Evolutionary conservation across 352 stramenopile species (phyloP).

Genomic region (Globisporangium polare): DNA sequence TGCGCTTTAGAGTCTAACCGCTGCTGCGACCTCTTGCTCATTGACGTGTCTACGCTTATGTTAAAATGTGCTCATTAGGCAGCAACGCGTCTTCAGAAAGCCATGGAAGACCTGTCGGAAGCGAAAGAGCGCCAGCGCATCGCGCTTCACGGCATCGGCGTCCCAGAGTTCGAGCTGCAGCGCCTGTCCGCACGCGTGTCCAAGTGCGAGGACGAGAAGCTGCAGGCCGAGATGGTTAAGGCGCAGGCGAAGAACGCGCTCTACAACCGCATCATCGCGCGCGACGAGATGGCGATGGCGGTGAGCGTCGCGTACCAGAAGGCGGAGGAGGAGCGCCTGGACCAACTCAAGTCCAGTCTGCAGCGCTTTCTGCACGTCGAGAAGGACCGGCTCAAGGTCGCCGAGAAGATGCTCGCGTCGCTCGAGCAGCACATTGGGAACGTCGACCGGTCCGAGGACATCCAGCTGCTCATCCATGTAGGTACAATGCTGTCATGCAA

Average conservation of each 20-base stretch:
- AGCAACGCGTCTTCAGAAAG: conserved; percentile 28
- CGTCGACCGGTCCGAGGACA: conserved; percentile 73
- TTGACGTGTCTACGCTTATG: not conserved
- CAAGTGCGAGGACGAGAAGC: conserved; percentile 59
- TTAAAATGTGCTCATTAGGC: conserved; percentile 16
- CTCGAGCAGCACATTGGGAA: conserved; percentile 57
- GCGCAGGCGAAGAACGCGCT: conserved; percentile 68
- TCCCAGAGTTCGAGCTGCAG: conserved; percentile 81
- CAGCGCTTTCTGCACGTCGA: conserved; percentile 73
- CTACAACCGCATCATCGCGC: conserved; percentile 77
- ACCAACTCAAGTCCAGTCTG: conserved; percentile 71
- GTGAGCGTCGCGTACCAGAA: conserved; percentile 85
- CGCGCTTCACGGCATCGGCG: conserved; percentile 74
- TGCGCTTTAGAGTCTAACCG: not conserved
- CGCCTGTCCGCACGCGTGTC: conserved; percentile 53
- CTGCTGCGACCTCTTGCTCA: not conserved
- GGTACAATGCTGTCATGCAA: not conserved
- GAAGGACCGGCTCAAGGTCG: conserved; percentile 61
- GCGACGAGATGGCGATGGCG: conserved; percentile 88
- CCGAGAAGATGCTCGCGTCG: conserved; percentile 51
- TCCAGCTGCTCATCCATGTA: conserved; percentile 78
- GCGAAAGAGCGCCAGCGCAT: conserved; percentile 55
- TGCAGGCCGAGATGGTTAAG: conserved; percentile 51
- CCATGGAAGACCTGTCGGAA: conserved; percentile 42
- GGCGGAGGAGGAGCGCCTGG: conserved; percentile 75